phyloP scores from a whole-genome alignment of 208 protist genomes.

The Willaertia magna region DNA sequence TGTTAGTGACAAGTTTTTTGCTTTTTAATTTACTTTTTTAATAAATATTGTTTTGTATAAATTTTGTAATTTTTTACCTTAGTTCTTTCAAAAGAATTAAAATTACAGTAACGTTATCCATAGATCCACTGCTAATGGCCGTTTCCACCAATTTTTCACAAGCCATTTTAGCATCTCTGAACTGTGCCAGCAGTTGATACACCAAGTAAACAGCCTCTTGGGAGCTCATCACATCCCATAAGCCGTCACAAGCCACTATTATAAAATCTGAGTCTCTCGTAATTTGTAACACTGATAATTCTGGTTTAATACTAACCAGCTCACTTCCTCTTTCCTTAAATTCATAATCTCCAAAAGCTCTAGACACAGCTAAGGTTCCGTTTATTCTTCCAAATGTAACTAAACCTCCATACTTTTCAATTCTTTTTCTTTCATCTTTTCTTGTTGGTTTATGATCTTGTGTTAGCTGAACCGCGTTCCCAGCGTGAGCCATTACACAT shows the following conservation, averaged over 20 bases:
- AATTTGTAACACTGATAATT: conserved; percentile 55
- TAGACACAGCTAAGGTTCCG: conserved; percentile 73
- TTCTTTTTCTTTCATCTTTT: conserved; percentile 57
- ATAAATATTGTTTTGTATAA: too few relatives aligned
- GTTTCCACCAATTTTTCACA: conserved; percentile 63
- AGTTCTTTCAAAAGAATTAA: conserved; percentile 63
- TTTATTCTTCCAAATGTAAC: conserved; percentile 78
- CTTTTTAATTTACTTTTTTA: too few relatives aligned
- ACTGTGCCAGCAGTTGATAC: conserved; percentile 50
- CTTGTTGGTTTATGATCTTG: conserved; percentile 84
- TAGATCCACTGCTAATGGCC: conserved; percentile 64
- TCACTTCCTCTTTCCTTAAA: conserved; percentile 69
- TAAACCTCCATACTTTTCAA: conserved; percentile 66
- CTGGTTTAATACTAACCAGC: conserved; percentile 69
- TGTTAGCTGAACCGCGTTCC: conserved; percentile 58
- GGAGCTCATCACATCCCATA: conserved; percentile 73
- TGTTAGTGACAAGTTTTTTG: too few relatives aligned
- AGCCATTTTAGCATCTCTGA: conserved; percentile 56
- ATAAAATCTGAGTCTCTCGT: conserved; percentile 57
- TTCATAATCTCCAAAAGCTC: conserved; percentile 78
- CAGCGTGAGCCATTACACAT: conserved; percentile 8
- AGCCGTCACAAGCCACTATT: conserved; percentile 72
- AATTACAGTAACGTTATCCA: conserved; percentile 74
- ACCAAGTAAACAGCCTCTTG: conserved; percentile 68
- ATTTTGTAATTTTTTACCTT: too few relatives aligned